Evolutionary conservation across 2,329 filamentous ascomycete species (phyloP).

Genomic region (Calonectria henricotiae): DNA sequence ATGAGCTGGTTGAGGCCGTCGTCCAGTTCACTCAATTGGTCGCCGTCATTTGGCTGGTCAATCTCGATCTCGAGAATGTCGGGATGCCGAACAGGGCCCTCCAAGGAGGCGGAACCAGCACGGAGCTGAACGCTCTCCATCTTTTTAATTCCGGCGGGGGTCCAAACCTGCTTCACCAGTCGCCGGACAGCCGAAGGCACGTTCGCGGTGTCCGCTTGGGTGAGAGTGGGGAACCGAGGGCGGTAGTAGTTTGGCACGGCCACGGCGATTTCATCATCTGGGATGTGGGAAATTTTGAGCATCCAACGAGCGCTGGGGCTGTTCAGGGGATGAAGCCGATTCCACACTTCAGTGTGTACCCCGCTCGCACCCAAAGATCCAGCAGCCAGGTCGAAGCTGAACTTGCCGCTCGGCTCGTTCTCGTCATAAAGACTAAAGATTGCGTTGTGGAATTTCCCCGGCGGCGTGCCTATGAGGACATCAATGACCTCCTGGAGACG

Average conservation of each 20-base stretch:
- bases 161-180: slow-evolving; percentile 13
- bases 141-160: not conserved
- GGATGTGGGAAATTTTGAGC: slow-evolving; percentile 33
- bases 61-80: not conserved
- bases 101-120: not conserved
- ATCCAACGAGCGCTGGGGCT: slow-evolving; percentile 40
- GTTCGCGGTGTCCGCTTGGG: not conserved
- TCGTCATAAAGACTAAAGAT: slow-evolving; percentile 42
- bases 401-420: slow-evolving; percentile 16
- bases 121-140: not conserved
- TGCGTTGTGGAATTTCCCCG: slow-evolving; percentile 34
- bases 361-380: slow-evolving; percentile 43
- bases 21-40: not conserved
- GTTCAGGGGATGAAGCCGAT: slow-evolving; percentile 44
- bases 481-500: slow-evolving; percentile 51
- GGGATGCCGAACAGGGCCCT: not conserved
- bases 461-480: slow-evolving; percentile 47
- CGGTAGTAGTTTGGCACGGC: slow-evolving; percentile 47
- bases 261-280: slow-evolving; percentile 12
- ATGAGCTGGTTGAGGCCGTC: not conserved
- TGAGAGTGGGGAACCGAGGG: slow-evolving; percentile 4
- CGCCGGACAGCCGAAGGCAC: not conserved
- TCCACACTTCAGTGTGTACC: slow-evolving; percentile 37
- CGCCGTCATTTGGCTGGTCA: not conserved
- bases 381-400: not conserved